Evolutionary conservation across 73 alveolate species (phyloP), one percentile per base, ranked within the genome.

Genomic region (Uronychia setigera): DNA sequence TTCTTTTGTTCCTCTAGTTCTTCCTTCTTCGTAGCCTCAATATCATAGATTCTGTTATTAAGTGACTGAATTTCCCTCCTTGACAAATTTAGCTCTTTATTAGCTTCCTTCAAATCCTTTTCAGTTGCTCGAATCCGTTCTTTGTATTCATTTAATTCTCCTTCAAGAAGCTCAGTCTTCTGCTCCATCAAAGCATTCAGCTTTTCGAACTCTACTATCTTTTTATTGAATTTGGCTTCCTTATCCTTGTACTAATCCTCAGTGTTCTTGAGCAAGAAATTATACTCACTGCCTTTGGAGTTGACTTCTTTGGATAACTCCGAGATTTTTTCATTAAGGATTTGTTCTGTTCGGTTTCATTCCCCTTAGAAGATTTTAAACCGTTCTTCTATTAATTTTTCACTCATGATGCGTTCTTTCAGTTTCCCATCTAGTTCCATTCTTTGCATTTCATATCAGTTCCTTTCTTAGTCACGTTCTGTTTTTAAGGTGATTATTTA

Each of bases 381-480:
- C 87, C 92, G 80, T 87, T 93, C 94, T 58, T 92, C 97, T 79
- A 58, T 60, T 9, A 79, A 29, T 87, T 96, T 95, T 75, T 90
- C 84, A 27, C 83, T 60, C 26, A 95, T 75, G 19, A 90, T 29
- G 29, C 93, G 96, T 76, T 93, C 92, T 78, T 95, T 97, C 80
- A 87, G 84, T 31, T 93, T 96, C 59, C 75, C 86, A 33, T 96
- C 97, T 33, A 93, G 87, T 59, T 90, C 87, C 46, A 87, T 88
- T 60, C 59, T 76, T 31, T 87, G 77, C 1, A 81, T 35, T 57
- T 96, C 95, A 75, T 92, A 89, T 80, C 94, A 96, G 33, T 89
- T 88, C 57, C 92, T 96, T 74, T 87, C 92, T 67, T 84, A 81
- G 67, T 76, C 89, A 90, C 96, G 98, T 81, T 94, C 96, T 25